These are phyloP conservation scores for Eimeria necatrix DNA, from an alignment of 169 alveolate species.

Conservation along the genomic window DNA sequence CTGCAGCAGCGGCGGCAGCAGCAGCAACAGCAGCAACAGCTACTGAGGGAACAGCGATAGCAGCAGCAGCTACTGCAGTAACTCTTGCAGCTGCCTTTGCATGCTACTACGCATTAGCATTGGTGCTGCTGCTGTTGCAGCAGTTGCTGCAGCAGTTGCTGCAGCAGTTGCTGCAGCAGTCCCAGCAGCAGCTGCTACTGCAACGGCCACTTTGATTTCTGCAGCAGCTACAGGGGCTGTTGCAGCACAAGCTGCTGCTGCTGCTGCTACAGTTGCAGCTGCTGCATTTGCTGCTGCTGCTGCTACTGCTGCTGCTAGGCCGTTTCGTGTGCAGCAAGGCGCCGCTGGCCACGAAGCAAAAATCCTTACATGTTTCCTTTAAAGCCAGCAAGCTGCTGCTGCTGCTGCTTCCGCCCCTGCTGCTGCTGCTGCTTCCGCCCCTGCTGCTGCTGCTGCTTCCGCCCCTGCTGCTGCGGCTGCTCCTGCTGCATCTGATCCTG, in stretches of 20 bases:
- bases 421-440: too few species aligned
- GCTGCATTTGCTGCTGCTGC: background rate
- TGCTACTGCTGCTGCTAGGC: background rate
- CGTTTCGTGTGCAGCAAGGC: too few species aligned
- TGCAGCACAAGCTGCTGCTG: slow-evolving; percentile 7
- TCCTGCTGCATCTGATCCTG: too few species aligned
- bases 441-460: too few species aligned
- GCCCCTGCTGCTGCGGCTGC: too few species aligned
- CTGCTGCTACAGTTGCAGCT: background rate
- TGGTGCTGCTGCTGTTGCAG: background rate
- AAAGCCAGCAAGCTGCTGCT: too few species aligned
- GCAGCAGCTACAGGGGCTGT: slow-evolving; percentile 15
- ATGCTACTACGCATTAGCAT: background rate
- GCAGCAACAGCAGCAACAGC: background rate
- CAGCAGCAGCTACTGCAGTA: background rate
- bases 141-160: background rate
- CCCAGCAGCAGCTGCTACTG: slow-evolving; percentile 17
- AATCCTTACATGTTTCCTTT: too few species aligned
- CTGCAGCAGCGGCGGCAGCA: slow-evolving; percentile 2
- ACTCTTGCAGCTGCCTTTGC: background rate
- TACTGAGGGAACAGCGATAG: background rate
- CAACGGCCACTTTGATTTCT: background rate
- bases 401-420: too few species aligned
- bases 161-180: background rate
- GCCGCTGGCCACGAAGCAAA: too few species aligned